These are phyloP conservation scores for Diaporthe nobilis DNA, from an alignment of 2,329 filamentous ascomycete genomes.

Conservation along the genomic window DNA sequence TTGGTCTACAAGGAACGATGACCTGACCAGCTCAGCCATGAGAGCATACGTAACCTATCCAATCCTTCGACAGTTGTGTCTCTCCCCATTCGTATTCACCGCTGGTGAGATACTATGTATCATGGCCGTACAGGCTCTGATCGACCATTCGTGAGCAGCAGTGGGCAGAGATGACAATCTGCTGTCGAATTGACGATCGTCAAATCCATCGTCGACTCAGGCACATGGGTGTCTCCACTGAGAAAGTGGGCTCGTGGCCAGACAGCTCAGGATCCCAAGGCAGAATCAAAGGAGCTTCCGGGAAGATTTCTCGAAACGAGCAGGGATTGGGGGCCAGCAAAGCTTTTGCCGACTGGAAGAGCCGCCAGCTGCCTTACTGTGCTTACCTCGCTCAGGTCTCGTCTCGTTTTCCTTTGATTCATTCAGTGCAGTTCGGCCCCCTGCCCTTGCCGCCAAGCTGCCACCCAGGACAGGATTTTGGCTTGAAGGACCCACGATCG, in stretches of 20 bases:
- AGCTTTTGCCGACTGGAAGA: conserved; percentile 17
- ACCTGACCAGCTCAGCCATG: conserved; percentile 7
- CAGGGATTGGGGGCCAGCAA: conserved; percentile 2
- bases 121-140: background rate
- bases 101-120: background rate
- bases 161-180: conserved; percentile 23
- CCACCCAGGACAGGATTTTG: conserved; percentile 26
- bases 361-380: conserved; percentile 1
- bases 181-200: conserved; percentile 15
- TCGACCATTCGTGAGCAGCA: background rate
- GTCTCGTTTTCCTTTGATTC: conserved; percentile 31
- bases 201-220: conserved; percentile 21
- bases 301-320: conserved; percentile 24
- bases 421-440: conserved; percentile 9
- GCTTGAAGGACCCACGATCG: conserved; percentile 28
- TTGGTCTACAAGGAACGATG: background rate
- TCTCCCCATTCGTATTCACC: conserved; percentile 22
- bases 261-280: background rate
- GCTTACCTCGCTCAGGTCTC: conserved; percentile 12
- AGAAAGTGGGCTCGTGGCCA: conserved; percentile 3
- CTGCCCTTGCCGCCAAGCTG: conserved; percentile 32
- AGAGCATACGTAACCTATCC: conserved; percentile 10
- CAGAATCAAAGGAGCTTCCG: conserved; percentile 24
- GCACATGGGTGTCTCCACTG: background rate
- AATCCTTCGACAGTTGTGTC: background rate